Evolutionary conservation across 2,329 filamentous ascomycete genomes (phyloP).

Genomic region (Penicillium digitatum): DNA sequence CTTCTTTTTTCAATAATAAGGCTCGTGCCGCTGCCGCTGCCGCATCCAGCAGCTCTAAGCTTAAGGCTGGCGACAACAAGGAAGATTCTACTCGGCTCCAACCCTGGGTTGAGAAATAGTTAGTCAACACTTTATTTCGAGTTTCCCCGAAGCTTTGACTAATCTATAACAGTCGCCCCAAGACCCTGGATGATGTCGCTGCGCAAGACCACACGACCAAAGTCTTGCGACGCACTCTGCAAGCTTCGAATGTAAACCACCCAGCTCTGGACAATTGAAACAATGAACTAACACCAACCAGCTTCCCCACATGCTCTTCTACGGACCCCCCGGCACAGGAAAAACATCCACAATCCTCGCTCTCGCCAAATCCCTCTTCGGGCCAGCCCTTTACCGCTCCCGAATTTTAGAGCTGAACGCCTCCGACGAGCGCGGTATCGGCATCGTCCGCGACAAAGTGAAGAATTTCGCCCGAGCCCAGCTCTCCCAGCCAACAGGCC

Average conservation of each 20-base stretch:
- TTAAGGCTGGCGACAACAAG: slow-evolving; percentile 60
- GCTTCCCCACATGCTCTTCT: slow-evolving; percentile 99
- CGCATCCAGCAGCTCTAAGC: slow-evolving; percentile 64
- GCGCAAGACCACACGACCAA: slow-evolving; percentile 96
- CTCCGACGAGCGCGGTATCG: slow-evolving; percentile 96
- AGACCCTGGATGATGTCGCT: slow-evolving; percentile 88
- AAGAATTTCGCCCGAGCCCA: slow-evolving; percentile 98
- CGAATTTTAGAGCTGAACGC: slow-evolving; percentile 99
- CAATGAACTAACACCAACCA: slow-evolving; percentile 31
- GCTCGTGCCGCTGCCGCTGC: slow-evolving; percentile 70
- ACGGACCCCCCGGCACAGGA: slow-evolving; percentile 92
- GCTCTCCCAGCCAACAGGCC: slow-evolving; percentile 71
- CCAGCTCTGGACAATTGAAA: neutral
- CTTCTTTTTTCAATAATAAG: slow-evolving; percentile 93
- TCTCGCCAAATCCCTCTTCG: slow-evolving; percentile 94
- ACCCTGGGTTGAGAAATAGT: slow-evolving; percentile 99
- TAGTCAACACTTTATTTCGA: slow-evolving; percentile 23
- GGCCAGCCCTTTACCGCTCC: slow-evolving; percentile 84
- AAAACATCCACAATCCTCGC: slow-evolving; percentile 98
- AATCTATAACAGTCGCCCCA: slow-evolving; percentile 66
- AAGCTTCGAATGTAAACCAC: slow-evolving; percentile 75
- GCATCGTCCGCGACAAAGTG: slow-evolving; percentile 94
- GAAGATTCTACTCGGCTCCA: slow-evolving; percentile 66
- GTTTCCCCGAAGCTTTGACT: neutral
- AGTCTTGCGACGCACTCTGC: slow-evolving; percentile 84